Conservation (phyloP, 2,329 filamentous ascomycete species). For the Teratosphaeria pseudoeucalypti region DNA sequence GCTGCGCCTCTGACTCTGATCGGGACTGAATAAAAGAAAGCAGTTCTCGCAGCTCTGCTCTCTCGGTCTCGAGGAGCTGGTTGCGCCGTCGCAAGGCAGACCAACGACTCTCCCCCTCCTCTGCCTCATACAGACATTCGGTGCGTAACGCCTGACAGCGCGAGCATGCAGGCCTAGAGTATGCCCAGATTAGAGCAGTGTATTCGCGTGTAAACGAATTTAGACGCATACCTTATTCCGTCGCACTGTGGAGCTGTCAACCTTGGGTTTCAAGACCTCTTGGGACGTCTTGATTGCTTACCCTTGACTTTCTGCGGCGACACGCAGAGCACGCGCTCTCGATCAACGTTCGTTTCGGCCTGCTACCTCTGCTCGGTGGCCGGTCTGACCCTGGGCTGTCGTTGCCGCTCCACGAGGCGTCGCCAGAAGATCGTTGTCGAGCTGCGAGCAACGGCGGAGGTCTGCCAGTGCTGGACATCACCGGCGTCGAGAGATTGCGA, state of each 20-base stretch:
- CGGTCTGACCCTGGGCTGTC: not conserved
- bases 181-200: not conserved
- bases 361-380: not conserved
- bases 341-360: slow-evolving; percentile 13
- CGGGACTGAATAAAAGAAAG: slow-evolving; percentile 17
- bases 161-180: slow-evolving; percentile 18
- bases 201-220: not conserved
- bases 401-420: not conserved
- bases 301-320: slow-evolving; percentile 13
- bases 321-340: slow-evolving; percentile 16
- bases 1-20: slow-evolving; percentile 19
- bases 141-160: slow-evolving; percentile 20
- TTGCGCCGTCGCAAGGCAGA: slow-evolving; percentile 23
- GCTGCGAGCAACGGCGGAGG: not conserved
- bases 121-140: slow-evolving; percentile 23
- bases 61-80: slow-evolving; percentile 20
- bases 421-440: not conserved
- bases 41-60: slow-evolving; percentile 20
- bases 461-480: not conserved
- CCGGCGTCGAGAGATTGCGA: not conserved
- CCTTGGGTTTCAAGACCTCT: not conserved
- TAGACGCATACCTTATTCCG: slow-evolving; percentile 5
- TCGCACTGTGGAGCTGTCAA: slow-evolving; percentile 7
- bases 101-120: slow-evolving; percentile 26
- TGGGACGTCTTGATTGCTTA: slow-evolving; percentile 1